phyloP scores from a whole-genome alignment of 2,329 filamentous ascomycete genomes.

The Nothophoma quercina region DNA sequence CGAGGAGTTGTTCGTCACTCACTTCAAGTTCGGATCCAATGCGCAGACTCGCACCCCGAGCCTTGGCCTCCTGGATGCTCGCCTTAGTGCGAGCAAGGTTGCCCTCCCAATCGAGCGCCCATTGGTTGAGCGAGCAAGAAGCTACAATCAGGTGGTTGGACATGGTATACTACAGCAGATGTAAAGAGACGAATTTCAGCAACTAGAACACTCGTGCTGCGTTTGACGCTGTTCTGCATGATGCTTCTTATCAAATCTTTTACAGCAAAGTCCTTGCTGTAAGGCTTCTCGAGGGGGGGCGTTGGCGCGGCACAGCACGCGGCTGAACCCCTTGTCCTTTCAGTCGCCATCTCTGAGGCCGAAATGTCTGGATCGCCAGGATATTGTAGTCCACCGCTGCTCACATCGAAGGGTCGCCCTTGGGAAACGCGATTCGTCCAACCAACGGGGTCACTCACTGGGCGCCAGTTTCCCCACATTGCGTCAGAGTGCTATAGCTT shows the following conservation, averaged over 20 bases:
- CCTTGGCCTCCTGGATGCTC: conserved; percentile 67
- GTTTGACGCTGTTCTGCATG: background rate
- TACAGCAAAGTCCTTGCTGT: background rate
- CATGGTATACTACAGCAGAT: background rate
- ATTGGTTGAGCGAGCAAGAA: conserved; percentile 35
- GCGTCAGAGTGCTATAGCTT: background rate
- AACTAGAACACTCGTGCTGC: background rate
- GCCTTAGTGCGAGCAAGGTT: conserved; percentile 70
- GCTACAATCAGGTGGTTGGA: background rate
- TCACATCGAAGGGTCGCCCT: background rate
- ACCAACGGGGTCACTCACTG: background rate
- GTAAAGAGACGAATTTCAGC: background rate
- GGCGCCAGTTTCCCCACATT: background rate
- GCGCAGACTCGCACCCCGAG: background rate
- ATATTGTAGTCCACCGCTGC: background rate
- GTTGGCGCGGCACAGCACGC: background rate
- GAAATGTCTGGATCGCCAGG: background rate
- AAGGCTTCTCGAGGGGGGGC: background rate
- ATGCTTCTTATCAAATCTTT: background rate
- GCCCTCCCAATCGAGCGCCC: conserved; percentile 53
- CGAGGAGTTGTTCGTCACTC: conserved; percentile 47
- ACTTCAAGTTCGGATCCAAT: background rate
- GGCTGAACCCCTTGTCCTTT: background rate
- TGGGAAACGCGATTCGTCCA: background rate
- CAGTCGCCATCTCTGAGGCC: background rate